Evolutionary conservation across 2,329 filamentous ascomycete genomes (phyloP), one percentile per base, ranked within the genome.

Genomic region (Hymenoscyphus linearis): DNA sequence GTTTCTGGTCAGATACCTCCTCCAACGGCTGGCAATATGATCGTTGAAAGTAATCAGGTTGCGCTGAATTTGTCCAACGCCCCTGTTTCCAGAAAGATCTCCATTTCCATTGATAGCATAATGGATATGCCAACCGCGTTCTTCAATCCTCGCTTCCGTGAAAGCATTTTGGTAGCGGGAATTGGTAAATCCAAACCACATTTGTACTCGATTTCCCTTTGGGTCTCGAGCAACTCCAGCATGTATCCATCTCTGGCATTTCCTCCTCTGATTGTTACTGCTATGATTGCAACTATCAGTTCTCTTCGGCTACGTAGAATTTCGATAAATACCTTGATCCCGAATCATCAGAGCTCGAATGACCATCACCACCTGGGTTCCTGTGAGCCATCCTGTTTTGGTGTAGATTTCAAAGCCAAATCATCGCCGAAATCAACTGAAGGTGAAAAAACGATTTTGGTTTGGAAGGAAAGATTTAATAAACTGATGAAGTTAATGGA

Each of bases 41-140:
- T 47, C 4, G 25, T 64, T 61, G 40, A 55, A 65, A 4, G 64
- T 63, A 10, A 67, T 65, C 6, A 65, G 4, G 35, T 65, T 52
- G 27, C 44, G 31, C 16, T 67, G 64, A 5, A 27, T 13, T 13
- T 25, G 53, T 3, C 65, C 65, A 5, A 61, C 62, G 13, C 57
- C 26, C 2, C 13, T 22, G 22, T 64, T 64, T 0, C 47, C 50
- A 4, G 59, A 60, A 2, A 26, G 2, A 14, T 44, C 54, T 22
- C 58, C 55, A 2, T 27, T 27, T 14, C 62, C 60, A 18, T 55
- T 62, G 25, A 60, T 44, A 12, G 65, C 61, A n/a, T 18, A 47
- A 22, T 47, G 40, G 18, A 47, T 47, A 22, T 25, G 18, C 40
- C 40, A 47, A 22, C 40, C 40, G n/a, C 18, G 40, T 47, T 47